Conservation (phyloP, 257 asterid species). For the Solanum peruvianum region DNA sequence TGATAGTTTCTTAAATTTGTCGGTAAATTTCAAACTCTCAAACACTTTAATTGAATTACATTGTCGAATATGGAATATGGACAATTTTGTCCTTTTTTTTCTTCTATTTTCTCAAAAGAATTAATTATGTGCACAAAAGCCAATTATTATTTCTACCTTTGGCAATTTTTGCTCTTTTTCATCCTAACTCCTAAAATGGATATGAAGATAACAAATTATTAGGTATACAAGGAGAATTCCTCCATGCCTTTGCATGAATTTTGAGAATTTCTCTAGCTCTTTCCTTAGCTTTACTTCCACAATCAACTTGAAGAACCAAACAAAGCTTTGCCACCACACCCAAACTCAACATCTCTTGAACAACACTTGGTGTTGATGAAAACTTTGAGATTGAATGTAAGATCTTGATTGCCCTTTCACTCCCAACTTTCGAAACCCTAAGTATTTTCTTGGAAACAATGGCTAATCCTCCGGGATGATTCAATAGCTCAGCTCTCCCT, state of each 20-base stretch:
- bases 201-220: slow-evolving; percentile 22
- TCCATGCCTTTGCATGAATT: slow-evolving; percentile 58
- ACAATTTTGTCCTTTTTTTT: not conserved
- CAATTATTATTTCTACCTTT: not conserved
- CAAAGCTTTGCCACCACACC: slow-evolving; percentile 70
- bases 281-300: slow-evolving; percentile 51
- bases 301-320: slow-evolving; percentile 49
- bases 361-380: slow-evolving; percentile 32
- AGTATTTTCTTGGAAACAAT: slow-evolving; percentile 69
- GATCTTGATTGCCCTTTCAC: slow-evolving; percentile 57
- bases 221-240: slow-evolving; percentile 48
- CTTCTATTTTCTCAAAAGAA: not conserved
- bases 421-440: slow-evolving; percentile 63
- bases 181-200: slow-evolving; percentile 13
- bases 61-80: not conserved
- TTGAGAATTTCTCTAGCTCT: slow-evolving; percentile 60
- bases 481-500: slow-evolving; percentile 61
- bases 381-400: slow-evolving; percentile 42
- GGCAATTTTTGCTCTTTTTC: not conserved
- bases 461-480: slow-evolving; percentile 74
- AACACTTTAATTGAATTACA: not conserved
- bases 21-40: too few species aligned
- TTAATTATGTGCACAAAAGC: not conserved
- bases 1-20: too few species aligned
- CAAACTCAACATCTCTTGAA: slow-evolving; percentile 58